Evolutionary conservation across 2,329 filamentous ascomycete genomes (phyloP).

Genomic region (Scedosporium dehoogii): DNA sequence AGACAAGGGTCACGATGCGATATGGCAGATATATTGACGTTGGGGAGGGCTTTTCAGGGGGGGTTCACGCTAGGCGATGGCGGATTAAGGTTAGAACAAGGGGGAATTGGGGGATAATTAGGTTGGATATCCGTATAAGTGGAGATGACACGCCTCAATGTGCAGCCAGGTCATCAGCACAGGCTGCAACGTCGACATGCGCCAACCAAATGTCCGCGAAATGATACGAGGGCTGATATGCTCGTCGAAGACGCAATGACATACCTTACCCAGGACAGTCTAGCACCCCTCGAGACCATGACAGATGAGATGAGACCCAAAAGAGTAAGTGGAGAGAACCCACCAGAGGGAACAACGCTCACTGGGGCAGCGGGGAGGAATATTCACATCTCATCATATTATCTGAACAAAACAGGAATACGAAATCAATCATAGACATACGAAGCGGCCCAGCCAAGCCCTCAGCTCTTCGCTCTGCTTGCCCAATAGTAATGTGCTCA

Average conservation of each 20-base stretch:
- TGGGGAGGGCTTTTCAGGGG: not conserved
- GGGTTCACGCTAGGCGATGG: not conserved
- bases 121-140: not conserved
- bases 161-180: not conserved
- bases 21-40: not conserved
- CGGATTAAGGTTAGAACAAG: not conserved
- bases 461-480: not conserved
- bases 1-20: not conserved
- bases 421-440: too few species aligned
- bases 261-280: not conserved
- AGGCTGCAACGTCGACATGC: not conserved
- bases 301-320: not conserved
- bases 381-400: too few species aligned
- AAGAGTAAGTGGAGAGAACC: not conserved
- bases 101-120: not conserved
- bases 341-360: too few species aligned
- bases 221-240: not conserved
- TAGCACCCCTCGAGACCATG: not conserved
- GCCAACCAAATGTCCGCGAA: not conserved
- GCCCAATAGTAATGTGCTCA: not conserved
- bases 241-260: not conserved
- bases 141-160: not conserved
- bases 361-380: too few species aligned
- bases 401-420: too few species aligned
- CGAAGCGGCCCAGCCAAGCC: not conserved